Conservation (phyloP, 352 stramenopile species). For the Phytophthora pluvialis region DNA sequence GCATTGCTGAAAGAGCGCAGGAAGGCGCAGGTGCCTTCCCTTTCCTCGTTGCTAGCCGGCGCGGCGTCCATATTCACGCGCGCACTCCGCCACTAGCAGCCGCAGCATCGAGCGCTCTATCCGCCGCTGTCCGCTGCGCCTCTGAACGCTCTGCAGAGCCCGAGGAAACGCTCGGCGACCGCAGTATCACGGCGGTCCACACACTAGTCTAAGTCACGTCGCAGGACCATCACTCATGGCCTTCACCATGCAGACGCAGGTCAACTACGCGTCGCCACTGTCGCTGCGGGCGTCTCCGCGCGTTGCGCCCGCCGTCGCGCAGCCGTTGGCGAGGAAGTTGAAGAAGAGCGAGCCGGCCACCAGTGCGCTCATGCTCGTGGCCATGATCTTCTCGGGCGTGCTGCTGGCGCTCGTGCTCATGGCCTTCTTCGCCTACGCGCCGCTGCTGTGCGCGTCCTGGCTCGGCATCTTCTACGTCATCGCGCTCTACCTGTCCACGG, state of each 20-base stretch:
- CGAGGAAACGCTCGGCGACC: constrained; percentile 1
- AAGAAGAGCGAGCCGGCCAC: constrained; percentile 48
- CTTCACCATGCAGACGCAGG: constrained; percentile 38
- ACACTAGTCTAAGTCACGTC: background rate
- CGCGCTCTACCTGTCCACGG: constrained; percentile 78
- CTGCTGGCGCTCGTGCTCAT: constrained; percentile 70
- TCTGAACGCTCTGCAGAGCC: background rate
- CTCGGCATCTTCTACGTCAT: constrained; percentile 85
- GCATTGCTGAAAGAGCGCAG: constrained; percentile 19
- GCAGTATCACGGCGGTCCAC: constrained; percentile 6
- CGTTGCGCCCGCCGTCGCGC: background rate
- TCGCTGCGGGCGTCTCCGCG: constrained; percentile 27
- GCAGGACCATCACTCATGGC: constrained; percentile 24
- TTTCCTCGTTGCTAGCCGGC: background rate
- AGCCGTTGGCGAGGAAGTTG: constrained; percentile 6
- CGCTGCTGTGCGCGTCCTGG: constrained; percentile 79
- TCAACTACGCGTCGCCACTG: constrained; percentile 32
- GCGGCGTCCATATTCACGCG: background rate
- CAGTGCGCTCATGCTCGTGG: constrained; percentile 75
- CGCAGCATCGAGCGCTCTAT: background rate
- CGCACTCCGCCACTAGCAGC: background rate
- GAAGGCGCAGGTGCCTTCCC: constrained; percentile 6
- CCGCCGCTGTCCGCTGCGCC: background rate
- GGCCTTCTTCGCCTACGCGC: constrained; percentile 83
- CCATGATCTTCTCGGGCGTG: constrained; percentile 70